Evolutionary conservation across 2,329 filamentous ascomycete genomes (phyloP), one percentile per base, ranked within the genome.

Genomic region (Stachybotrys chartarum): DNA sequence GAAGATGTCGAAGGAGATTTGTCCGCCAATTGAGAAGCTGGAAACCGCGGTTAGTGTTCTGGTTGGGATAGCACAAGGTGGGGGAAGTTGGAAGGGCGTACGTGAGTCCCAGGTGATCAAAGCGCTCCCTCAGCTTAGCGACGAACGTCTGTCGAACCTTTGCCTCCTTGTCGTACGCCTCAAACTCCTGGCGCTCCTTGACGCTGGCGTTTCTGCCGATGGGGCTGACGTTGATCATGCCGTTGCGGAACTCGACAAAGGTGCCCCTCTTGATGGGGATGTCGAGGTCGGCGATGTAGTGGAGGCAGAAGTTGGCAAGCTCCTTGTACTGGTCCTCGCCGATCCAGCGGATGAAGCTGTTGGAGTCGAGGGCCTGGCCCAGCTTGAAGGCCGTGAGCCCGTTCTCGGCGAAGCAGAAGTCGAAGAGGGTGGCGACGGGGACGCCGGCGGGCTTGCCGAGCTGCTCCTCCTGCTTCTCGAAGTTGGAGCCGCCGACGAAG

Each of bases 1-100:
- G 82, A 99, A 99, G 66, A 97, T 89, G 70, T 99, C 94, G 72
- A 99, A 99, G 57, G 92, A 97, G 74, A 99, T 97, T 70, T 97
- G 91, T 54, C 94, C 94, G 64, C 94, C 94, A 66, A 99, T 96
- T 60, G 91, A 93, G 79, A 88, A 97, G 57, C 89, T 92, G 31
- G 32, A 47, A 17, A 47, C 45, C 16, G n/a, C 3, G n/a, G 17
- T 47, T n/a, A 24, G 45, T 17, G 3, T 17, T 8, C 10, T 47
- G 11, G 7, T 17, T 8, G 45, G 18, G 18, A 14, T 16, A 7
- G 39, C 16, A 10, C 6, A 44, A 10, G 39, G n/a, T n/a, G 16
- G 14, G 17, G n/a, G 50, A 10, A 35, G 35, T 54, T 54, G 14
- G 30, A 49, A 48, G n/a, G 30, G 52, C 87, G 72, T 75, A 95